phyloP scores from a whole-genome alignment of 805 yeast genomes.

The Pichia scutulata region DNA sequence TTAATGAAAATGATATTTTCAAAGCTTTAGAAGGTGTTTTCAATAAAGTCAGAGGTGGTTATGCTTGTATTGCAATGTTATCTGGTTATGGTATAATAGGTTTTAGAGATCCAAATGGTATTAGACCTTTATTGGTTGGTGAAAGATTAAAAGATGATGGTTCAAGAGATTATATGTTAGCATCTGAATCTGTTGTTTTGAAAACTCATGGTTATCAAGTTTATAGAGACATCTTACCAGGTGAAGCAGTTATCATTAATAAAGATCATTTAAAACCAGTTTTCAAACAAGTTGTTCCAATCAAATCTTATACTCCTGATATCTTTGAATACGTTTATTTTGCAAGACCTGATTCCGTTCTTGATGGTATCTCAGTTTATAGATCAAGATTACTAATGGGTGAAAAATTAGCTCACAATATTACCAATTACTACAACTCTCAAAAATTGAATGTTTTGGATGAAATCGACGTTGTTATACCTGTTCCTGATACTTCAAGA shows the following conservation, averaged over 20 bases:
- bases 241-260: slow-evolving; percentile 93
- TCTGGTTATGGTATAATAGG: slow-evolving; percentile 96
- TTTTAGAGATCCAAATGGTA: slow-evolving; percentile 95
- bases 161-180: slow-evolving; percentile 80
- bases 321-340: slow-evolving; percentile 95
- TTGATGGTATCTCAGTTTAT: slow-evolving; percentile 96
- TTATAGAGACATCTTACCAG: slow-evolving; percentile 82
- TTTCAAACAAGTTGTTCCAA: slow-evolving; percentile 77
- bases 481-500: slow-evolving; percentile 98
- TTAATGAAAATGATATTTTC: slow-evolving; percentile 83
- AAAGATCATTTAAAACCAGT: slow-evolving; percentile 67
- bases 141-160: slow-evolving; percentile 69
- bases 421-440: slow-evolving; percentile 33
- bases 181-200: slow-evolving; percentile 90
- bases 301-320: slow-evolving; percentile 82
- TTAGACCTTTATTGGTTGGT: slow-evolving; percentile 85
- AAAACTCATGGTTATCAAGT: slow-evolving; percentile 82
- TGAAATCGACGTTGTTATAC: slow-evolving; percentile 87
- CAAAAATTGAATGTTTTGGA: slow-evolving; percentile 38
- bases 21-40: slow-evolving; percentile 79
- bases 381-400: slow-evolving; percentile 94
- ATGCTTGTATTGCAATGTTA: slow-evolving; percentile 88
- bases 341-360: slow-evolving; percentile 93
- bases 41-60: slow-evolving; percentile 86
- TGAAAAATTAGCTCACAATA: slow-evolving; percentile 70